Evolutionary conservation across 2,329 filamentous ascomycete genomes (phyloP), one percentile per base, ranked within the genome.

Genomic region (Drechslerella dactyloides): DNA sequence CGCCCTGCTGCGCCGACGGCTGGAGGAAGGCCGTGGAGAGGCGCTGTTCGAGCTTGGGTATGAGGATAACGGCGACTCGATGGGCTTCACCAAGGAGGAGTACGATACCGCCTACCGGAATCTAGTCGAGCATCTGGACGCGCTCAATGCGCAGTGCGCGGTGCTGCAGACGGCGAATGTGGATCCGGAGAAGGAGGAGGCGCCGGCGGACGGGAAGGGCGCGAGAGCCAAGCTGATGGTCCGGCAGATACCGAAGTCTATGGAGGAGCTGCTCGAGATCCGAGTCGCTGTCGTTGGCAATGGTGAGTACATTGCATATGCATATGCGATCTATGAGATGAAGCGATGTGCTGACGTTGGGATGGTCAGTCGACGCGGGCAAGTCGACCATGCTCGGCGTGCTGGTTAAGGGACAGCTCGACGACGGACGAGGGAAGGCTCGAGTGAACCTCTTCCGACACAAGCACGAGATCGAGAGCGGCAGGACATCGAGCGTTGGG

Each of bases 361-460:
- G 75, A 19, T 6, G 17, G 55, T n/a, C 74, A 88, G 89, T 99
- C 61, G 94, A 99, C 79, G 94, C 94, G 8, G 94, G 94, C 0
- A 99, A 99, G 81, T 96, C 91, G 78, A 97, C 94, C 27, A 89
- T 97, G 86, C 83, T 99, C 1, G 94, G 94, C 48, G 94, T 99
- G 1, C 83, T 99, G 4, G 94, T 97, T 5, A 97, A 97, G 80
- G 94, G 94, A 3, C 90, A 90, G 57, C 86, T 99, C 1, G 94
- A 99, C 77, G 94, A 99, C 80, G 94, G 94, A 15, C 86, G 94
- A 78, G 94, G 94, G 11, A 93, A 90, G 79, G 93, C 94, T 51
- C 89, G 94, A 73, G 90, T 99, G 57, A 97, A 96, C 75, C 86
- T 99, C 11, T 99, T 99, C 81, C 87, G 94, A 15, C 94, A 99